A percentile compares a stretch with the other conserved stretches of the same genome.
phyloP scores from a whole-genome alignment of 768 basidiomycete species.

The Pisolithus orientalis region DNA sequence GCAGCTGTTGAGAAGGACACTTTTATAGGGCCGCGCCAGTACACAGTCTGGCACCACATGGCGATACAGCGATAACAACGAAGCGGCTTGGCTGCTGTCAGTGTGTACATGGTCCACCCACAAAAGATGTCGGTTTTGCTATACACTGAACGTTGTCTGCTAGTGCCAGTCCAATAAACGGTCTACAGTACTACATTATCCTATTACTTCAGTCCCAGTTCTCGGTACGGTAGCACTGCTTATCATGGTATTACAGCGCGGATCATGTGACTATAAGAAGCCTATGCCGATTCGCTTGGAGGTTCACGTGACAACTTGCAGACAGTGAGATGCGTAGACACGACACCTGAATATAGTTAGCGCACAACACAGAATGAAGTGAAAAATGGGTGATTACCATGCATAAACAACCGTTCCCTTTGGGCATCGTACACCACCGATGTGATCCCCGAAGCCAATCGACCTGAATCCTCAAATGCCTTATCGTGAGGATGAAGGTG shows the following conservation, averaged over 20 bases:
- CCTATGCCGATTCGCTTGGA: constrained; percentile 10
- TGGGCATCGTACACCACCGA: constrained; percentile 49
- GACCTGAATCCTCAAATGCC: constrained; percentile 67
- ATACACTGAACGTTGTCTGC: no score
- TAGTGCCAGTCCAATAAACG: no score
- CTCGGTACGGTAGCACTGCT: no score
- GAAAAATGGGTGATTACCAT: constrained; percentile 37
- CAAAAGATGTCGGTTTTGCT: no score
- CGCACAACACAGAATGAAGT: neutral
- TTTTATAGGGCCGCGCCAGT: neutral
- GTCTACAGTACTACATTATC: no score
- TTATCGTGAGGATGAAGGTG: constrained; percentile 14
- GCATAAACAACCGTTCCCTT: constrained; percentile 47
- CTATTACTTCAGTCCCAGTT: no score
- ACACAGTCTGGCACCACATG: neutral
- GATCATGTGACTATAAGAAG: neutral
- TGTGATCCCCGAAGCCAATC: constrained; percentile 49
- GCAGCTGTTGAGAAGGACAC: neutral
- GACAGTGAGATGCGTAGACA: constrained; percentile 30
- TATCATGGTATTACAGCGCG: neutral
- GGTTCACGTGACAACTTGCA: constrained; percentile 9
- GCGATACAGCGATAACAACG: no score
- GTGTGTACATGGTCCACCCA: no score
- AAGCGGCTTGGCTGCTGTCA: no score
- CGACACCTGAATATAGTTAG: constrained; percentile 19